Evolutionary conservation across 2,329 filamentous ascomycete species (phyloP).

Genomic region (Trichoderma atroviride): DNA sequence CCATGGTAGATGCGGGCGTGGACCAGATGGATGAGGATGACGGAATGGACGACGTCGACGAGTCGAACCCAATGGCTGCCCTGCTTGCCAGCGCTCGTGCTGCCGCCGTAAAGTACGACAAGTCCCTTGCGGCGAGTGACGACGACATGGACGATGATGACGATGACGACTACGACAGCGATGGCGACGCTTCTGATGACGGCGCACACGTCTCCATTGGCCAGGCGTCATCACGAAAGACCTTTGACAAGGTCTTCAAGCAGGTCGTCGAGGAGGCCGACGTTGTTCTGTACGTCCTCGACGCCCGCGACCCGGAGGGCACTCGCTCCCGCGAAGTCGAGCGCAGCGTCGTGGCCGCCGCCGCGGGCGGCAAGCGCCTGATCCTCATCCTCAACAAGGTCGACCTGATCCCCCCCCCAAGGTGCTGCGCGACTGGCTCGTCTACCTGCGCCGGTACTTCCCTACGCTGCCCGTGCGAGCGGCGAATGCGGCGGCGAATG

Average conservation of each 20-base stretch:
- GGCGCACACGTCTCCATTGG: constrained; percentile 57
- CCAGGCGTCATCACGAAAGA: constrained; percentile 71
- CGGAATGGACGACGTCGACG: constrained; percentile 62
- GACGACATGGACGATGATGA: constrained; percentile 41
- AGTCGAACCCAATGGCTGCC: constrained; percentile 88
- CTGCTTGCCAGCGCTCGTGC: constrained; percentile 80
- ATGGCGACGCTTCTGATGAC: constrained; percentile 53
- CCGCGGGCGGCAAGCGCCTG: constrained; percentile 78
- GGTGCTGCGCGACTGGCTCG: constrained; percentile 82
- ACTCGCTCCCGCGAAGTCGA: constrained; percentile 90
- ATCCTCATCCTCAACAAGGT: constrained; percentile 96
- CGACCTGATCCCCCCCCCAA: constrained; percentile 84
- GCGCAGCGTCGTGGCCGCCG: constrained; percentile 86
- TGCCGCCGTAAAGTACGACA: constrained; percentile 75
- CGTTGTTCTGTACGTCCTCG: constrained; percentile 89
- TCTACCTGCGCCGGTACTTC: constrained; percentile 84
- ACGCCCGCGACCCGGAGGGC: constrained; percentile 87
- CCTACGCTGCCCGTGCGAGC: constrained; percentile 88
- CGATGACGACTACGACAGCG: constrained; percentile 49
- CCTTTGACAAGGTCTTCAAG: constrained; percentile 96
- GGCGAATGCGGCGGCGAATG: constrained; percentile 78
- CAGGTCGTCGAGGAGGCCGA: constrained; percentile 86
- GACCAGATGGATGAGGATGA: constrained; percentile 55
- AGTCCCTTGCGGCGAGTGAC: constrained; percentile 62
- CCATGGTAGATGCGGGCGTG: constrained; percentile 50